phyloP scores from a whole-genome alignment of 2,329 filamentous ascomycete species.

The Ascocoryne sarcoides region DNA sequence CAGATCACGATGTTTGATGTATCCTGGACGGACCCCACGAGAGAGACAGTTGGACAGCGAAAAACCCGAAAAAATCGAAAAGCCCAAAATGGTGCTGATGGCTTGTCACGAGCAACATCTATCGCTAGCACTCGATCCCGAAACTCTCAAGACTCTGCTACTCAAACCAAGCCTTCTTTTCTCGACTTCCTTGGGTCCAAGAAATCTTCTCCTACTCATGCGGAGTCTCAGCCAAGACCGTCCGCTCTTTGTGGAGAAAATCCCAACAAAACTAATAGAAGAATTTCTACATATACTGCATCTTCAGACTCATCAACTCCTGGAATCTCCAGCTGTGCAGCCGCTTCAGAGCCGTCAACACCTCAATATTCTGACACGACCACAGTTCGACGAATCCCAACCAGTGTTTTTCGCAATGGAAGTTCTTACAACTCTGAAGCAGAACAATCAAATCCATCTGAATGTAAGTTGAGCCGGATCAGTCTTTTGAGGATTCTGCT shows the following conservation, averaged over 20 bases:
- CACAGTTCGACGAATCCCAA: neutral
- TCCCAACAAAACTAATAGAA: neutral
- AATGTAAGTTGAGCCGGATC: slow-evolving; percentile 12
- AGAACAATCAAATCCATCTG: slow-evolving; percentile 16
- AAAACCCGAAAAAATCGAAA: slow-evolving; percentile 23
- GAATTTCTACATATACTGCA: slow-evolving; percentile 6
- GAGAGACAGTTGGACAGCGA: slow-evolving; percentile 26
- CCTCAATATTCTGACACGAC: slow-evolving; percentile 1
- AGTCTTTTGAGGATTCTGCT: neutral
- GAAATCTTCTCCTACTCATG: slow-evolving; percentile 1
- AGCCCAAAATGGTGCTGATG: neutral
- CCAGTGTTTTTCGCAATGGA: slow-evolving; percentile 2
- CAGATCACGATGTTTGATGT: slow-evolving; percentile 26
- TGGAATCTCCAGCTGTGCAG: slow-evolving; percentile 6
- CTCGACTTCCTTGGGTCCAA: slow-evolving; percentile 8
- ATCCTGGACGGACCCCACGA: slow-evolving; percentile 24
- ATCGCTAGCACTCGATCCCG: slow-evolving; percentile 9
- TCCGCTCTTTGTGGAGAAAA: neutral
- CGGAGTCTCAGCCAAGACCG: neutral
- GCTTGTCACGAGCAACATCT: slow-evolving; percentile 8
- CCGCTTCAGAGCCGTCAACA: slow-evolving; percentile 2
- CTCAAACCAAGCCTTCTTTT: slow-evolving; percentile 7
- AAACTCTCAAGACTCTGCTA: slow-evolving; percentile 3
- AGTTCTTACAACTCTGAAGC: slow-evolving; percentile 8
- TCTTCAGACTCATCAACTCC: too few species aligned